Conservation (phyloP, 345 rosid species). For the Populus simonii region DNA sequence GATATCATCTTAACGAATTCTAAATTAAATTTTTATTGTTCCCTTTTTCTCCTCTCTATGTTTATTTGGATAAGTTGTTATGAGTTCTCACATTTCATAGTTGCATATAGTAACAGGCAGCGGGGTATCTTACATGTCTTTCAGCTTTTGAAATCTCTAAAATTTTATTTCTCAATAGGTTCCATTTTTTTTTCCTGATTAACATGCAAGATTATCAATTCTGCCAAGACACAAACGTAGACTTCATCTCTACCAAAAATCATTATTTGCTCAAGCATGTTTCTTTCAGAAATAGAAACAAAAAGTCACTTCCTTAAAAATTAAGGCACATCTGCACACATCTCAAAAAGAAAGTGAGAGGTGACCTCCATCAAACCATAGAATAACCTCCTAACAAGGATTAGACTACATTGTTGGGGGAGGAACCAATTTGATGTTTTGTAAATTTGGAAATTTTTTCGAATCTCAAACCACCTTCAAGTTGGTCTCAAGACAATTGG, state of each 20-base stretch:
- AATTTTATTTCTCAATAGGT: not conserved
- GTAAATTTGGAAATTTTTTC: not conserved
- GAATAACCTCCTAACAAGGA: not conserved
- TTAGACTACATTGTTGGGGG: not conserved
- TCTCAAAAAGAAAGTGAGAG: not conserved
- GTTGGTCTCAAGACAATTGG: not conserved
- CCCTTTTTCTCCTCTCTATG: not conserved
- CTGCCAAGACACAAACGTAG: not conserved
- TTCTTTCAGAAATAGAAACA: not conserved
- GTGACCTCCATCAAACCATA: not conserved
- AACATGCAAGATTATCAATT: not conserved
- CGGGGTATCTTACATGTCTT: not conserved
- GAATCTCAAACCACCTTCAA: not conserved
- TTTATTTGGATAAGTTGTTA: not conserved
- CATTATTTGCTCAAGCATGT: not conserved
- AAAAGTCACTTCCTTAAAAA: not conserved
- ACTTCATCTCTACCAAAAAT: not conserved
- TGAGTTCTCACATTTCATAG: not conserved
- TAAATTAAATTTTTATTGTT: no score
- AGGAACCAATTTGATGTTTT: not conserved
- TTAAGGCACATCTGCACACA: not conserved
- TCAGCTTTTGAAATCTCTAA: not conserved
- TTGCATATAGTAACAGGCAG: not conserved
- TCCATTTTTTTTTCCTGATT: not conserved
- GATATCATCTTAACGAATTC: not conserved